Conservation (phyloP, 805 yeast genomes). For the Candida coquimbonensis region DNA sequence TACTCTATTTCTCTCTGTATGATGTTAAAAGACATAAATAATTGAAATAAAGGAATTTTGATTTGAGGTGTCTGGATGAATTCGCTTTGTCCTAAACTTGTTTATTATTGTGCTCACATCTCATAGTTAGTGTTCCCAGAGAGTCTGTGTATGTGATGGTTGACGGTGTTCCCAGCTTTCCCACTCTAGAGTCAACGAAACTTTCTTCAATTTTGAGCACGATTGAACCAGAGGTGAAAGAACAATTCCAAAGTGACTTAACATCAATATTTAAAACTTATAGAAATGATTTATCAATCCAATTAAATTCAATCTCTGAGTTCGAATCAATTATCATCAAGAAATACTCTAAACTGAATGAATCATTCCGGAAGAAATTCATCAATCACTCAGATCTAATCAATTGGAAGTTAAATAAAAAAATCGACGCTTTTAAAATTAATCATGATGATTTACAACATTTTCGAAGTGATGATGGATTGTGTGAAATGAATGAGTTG, state of each 20-base stretch:
- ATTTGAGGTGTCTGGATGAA: no score
- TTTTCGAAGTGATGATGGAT: neutral
- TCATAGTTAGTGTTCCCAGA: neutral
- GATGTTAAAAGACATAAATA: no score
- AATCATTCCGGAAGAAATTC: constrained; percentile 1
- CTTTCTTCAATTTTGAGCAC: constrained; percentile 6
- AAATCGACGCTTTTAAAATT: constrained; percentile 7
- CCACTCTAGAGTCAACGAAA: constrained; percentile 8
- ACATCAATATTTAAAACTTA: constrained; percentile 1
- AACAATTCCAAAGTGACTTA: constrained; percentile 3
- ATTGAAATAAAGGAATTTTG: no score
- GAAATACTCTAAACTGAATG: constrained; percentile 1
- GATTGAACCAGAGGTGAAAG: constrained; percentile 3
- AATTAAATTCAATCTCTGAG: no score
- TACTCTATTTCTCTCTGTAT: no score
- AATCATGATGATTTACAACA: constrained; percentile 5
- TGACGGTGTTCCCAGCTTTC: constrained; percentile 1
- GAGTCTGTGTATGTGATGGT: neutral
- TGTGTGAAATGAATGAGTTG: constrained; percentile 3
- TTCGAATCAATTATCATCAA: constrained; percentile 1
- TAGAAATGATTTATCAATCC: neutral
- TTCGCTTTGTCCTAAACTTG: no score
- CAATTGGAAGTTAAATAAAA: constrained; percentile 8
- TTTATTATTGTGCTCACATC: no score
- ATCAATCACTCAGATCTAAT: constrained; percentile 5